These are phyloP conservation scores for Coffea canephora DNA, from an alignment of 257 asterid species.

Conservation along the genomic window DNA sequence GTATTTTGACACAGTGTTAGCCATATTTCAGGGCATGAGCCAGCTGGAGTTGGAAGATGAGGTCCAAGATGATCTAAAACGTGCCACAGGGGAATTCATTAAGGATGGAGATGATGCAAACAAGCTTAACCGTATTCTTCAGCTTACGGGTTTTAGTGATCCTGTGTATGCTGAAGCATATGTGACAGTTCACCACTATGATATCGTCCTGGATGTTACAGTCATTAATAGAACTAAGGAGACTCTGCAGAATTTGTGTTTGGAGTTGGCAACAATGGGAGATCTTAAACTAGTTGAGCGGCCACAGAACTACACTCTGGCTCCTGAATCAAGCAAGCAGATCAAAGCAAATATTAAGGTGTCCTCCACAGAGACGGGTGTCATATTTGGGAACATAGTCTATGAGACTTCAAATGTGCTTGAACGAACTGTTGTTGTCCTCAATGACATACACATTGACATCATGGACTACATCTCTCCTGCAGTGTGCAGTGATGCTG, in stretches of 20 bases:
- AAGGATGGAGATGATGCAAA: slow-evolving; percentile 86
- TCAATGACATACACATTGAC: slow-evolving; percentile 94
- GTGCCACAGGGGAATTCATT: slow-evolving; percentile 89
- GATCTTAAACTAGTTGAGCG: slow-evolving; percentile 97
- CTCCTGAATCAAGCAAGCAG: slow-evolving; percentile 93
- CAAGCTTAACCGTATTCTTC: slow-evolving; percentile 83
- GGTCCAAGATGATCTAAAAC: slow-evolving; percentile 92
- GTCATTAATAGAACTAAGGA: slow-evolving; percentile 86
- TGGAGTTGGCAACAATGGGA: slow-evolving; percentile 97
- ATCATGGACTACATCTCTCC: slow-evolving; percentile 98
- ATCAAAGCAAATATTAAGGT: slow-evolving; percentile 93
- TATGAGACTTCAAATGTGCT: slow-evolving; percentile 91
- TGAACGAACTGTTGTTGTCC: slow-evolving; percentile 84
- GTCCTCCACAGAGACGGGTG: slow-evolving; percentile 97
- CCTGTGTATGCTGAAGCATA: slow-evolving; percentile 98
- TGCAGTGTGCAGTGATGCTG: slow-evolving; percentile 86
- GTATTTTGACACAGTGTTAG: background rate
- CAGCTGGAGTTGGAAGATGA: slow-evolving; percentile 88
- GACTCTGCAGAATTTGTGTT: slow-evolving; percentile 89
- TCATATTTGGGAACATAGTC: slow-evolving; percentile 90
- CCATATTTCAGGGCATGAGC: slow-evolving; percentile 79
- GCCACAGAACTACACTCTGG: slow-evolving; percentile 90
- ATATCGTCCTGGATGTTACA: slow-evolving; percentile 91
- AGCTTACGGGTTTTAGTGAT: slow-evolving; percentile 92
- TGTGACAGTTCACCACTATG: slow-evolving; percentile 95